Evolutionary conservation across 768 basidiomycete genomes (phyloP).

Genomic region (Dioszegia crocea): DNA sequence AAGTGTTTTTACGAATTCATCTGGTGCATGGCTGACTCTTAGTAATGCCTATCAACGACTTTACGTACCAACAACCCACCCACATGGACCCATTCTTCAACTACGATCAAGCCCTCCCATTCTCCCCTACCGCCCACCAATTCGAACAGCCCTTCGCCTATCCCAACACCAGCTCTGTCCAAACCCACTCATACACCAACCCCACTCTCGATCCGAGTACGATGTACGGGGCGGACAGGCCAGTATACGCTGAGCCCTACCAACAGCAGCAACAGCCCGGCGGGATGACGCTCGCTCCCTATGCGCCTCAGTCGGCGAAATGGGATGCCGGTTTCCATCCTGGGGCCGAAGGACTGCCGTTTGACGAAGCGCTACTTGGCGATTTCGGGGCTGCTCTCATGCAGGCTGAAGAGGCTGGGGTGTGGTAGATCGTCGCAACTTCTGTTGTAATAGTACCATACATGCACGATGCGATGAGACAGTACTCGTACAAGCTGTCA

Average conservation of each 20-base stretch:
- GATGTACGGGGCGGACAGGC: background rate
- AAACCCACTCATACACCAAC: background rate
- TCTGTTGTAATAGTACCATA: background rate
- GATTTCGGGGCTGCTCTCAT: slow-evolving; percentile 33
- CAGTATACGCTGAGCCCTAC: background rate
- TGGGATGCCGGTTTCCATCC: slow-evolving; percentile 20
- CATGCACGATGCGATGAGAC: background rate
- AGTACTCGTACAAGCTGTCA: background rate
- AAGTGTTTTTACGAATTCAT: background rate
- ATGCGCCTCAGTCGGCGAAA: slow-evolving; percentile 13
- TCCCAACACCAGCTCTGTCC: background rate
- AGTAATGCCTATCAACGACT: slow-evolving; percentile 4
- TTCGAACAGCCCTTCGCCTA: background rate
- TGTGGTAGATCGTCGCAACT: slow-evolving; percentile 1
- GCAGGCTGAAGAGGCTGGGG: slow-evolving; percentile 25
- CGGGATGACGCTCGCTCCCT: background rate
- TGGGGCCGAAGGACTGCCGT: slow-evolving; percentile 28
- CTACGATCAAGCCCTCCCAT: slow-evolving; percentile 33
- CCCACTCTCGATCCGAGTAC: too few species aligned
- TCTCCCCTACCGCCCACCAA: slow-evolving; percentile 21
- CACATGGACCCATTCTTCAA: slow-evolving; percentile 18
- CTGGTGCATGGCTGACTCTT: background rate
- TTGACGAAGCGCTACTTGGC: slow-evolving; percentile 21
- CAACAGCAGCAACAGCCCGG: background rate
- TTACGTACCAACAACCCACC: slow-evolving; percentile 5